Evolutionary conservation across 1,139 yeast species (phyloP), one percentile per base, ranked within the genome.

Genomic region (Debaryomycetaceae sp.): DNA sequence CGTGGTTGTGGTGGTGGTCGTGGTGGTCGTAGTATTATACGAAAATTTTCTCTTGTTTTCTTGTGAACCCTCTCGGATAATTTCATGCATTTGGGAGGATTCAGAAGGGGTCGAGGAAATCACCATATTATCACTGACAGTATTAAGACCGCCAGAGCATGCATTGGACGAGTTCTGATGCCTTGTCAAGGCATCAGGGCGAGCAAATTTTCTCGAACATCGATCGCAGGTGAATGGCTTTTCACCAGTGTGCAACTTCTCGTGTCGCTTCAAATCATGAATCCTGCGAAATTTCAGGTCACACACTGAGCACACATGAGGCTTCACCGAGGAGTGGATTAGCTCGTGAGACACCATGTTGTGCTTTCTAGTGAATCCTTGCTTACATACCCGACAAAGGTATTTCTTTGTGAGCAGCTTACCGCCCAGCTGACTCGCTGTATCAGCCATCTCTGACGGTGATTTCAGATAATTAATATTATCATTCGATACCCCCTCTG

Each of bases 241-340:
- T 49, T 80, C 88, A 31, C 92, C 92, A 0, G 89, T 78, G 54
- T 87, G 95, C 29, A 83, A 67, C 56, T 82, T 83, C 47, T 78
- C 78, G 54, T 87, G 95, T 34, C 95, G 70, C 54, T 81, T 83
- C 50, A 86, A 68, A 57, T 87, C 95, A 56, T 86, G 92, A 30
- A 80, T 74, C 33, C 95, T 69, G 44, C 94, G 72, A 56, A 87
- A 87, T 49, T 72, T 75, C 37, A 77, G 65, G 41, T 73, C 67
- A 53, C 95, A 87, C 13, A 75, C 73, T n/a, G 73, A 52, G 58
- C 95, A 87, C 18, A 67, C 63, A 60, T 77, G 87, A 2, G 91
- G 89, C 55, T 80, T 82, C 43, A 74, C 72, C 36, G 77, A 73
- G 9, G 87, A 76, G 56, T 85, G 94, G 35, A 83, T 84, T 45